Conservation (phyloP, 208 protist species). For the Balamuthia mandrillaris region DNA sequence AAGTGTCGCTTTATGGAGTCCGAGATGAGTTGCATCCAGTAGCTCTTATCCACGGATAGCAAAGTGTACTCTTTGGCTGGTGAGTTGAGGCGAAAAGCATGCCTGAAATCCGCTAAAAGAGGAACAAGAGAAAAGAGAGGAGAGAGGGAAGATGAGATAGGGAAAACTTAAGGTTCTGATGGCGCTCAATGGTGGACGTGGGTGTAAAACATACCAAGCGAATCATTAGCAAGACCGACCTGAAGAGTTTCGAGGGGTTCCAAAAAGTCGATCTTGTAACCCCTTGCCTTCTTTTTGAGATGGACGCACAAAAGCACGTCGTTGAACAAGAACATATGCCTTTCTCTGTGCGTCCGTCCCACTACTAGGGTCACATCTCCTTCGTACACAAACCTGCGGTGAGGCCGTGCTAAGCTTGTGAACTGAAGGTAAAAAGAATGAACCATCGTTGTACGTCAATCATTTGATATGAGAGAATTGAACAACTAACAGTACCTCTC, state of each 20-base stretch:
- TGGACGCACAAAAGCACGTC: conserved; percentile 23
- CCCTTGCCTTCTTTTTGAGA: not conserved
- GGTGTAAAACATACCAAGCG: not conserved
- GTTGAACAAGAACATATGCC: conserved; percentile 29
- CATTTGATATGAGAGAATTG: not conserved
- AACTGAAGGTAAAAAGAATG: too few species aligned
- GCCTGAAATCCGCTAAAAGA: not conserved
- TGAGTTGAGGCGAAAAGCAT: not conserved
- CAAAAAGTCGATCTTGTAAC: conserved; percentile 28
- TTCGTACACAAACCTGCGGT: conserved; percentile 36
- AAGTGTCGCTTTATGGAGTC: too few species aligned
- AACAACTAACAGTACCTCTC: not conserved
- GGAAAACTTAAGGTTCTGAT: too few species aligned
- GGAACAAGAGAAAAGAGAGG: not conserved
- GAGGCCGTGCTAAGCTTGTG: conserved; percentile 9
- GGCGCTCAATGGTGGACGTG: too few species aligned
- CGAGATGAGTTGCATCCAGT: conserved; percentile 37
- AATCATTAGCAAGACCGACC: not conserved
- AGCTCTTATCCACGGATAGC: conserved; percentile 11
- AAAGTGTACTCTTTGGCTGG: conserved; percentile 35
- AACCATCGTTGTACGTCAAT: not conserved
- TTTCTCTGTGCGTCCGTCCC: conserved; percentile 6
- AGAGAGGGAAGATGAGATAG: too few species aligned
- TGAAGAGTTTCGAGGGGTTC: conserved; percentile 23
- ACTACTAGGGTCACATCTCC: not conserved